Base-by-base conservation (phyloP, 352 stramenopile species). In the Phytophthora ohioensis region DNA sequence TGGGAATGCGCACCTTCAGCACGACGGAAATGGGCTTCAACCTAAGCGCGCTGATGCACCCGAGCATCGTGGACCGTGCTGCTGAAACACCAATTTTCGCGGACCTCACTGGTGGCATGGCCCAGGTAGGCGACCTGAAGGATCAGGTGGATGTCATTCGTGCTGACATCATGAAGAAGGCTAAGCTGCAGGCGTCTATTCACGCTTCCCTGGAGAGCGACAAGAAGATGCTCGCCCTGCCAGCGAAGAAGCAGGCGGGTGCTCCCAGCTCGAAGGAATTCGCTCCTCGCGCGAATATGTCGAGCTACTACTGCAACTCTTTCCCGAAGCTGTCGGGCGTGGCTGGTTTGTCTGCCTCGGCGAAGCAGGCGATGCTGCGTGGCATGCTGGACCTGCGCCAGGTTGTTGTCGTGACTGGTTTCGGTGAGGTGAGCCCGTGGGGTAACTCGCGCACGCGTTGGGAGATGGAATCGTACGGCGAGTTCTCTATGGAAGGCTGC, bases 1-100 rank as follows among this genome's bases (percentile, higher is more conserved):
- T 95, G 36, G 84, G 86, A 57, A 82, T 94, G 49, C 85, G 91
- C 57, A 97, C 89, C 27, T 97, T 97, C 67, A 94, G 79, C 58
- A 93, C 86, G 9, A 85, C 76, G 17, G 87, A 97, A 75, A 97
- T 96, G 85, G 90, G 86, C n/a, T 96, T 96, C 73, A 96, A 96
- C 78, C 54, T 97, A 30, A 90, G 84, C 27, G 89, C 83, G 0
- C 71, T 96, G 57, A 80, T 97, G 79, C 89, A 96, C 53, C 89
- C 88, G 6, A 85, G 57, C 51, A 85, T 97, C 39, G 91, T 93
- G 0, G 78, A 92, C 51, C 81, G 77, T 52, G 91, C 91, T 0
- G 82, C 84, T 0, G 79, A 97, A 42, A 73, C 81, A 15, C 89
- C 89, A 7, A 66, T 97, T 10, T 94, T 88, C 72, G 89, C 87